Percentiles rank a stretch among this genome's conserved stretches.
Conservation (phyloP, 306 rosid genomes). For the Elaeagnus macrophylla region DNA sequence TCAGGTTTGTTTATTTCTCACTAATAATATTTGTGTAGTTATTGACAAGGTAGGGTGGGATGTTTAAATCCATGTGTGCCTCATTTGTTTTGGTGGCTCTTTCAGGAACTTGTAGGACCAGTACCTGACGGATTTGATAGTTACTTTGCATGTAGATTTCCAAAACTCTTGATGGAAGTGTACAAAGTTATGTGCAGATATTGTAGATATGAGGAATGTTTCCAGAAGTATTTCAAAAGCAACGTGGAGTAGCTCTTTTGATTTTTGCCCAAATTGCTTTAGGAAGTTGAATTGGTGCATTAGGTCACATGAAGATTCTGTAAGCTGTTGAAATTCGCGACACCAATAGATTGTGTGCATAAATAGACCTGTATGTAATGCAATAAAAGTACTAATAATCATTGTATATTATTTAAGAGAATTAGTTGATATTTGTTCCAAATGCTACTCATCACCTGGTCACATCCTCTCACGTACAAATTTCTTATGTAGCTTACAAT, state of each 20-base stretch:
- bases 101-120: slow-evolving; percentile 38
- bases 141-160: slow-evolving; percentile 41
- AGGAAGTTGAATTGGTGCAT: neutral
- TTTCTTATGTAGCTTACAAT: no score
- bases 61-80: no score
- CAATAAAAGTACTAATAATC: no score
- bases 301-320: neutral
- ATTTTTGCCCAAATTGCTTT: neutral
- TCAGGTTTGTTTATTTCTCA: slow-evolving; percentile 46
- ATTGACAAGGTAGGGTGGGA: neutral
- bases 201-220: slow-evolving; percentile 32
- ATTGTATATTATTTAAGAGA: no score
- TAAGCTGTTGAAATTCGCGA: no score
- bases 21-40: neutral
- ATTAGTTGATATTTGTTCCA: no score
- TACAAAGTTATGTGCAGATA: slow-evolving; percentile 23
- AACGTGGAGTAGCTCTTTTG: slow-evolving; percentile 9
- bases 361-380: no score
- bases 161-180: slow-evolving; percentile 36
- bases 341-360: no score
- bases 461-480: no score
- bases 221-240: slow-evolving; percentile 25
- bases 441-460: no score
- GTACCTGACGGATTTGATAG: slow-evolving; percentile 32
- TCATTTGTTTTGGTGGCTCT: neutral